phyloP scores from a whole-genome alignment of 176 grass and related monocot genomes.

The Thinopyrum elongatum region DNA sequence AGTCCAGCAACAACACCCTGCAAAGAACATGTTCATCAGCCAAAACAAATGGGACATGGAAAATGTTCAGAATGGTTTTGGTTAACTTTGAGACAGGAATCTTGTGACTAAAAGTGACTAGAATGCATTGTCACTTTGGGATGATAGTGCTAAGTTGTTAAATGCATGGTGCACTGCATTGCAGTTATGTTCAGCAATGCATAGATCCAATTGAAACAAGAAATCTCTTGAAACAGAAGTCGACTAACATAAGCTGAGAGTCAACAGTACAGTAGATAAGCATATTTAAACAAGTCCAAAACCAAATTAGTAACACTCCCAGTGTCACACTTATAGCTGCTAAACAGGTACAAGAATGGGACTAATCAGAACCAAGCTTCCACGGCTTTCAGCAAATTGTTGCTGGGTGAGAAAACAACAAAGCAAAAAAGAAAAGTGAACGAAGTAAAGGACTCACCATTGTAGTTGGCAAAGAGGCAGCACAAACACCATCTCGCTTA shows the following conservation, averaged over 20 bases:
- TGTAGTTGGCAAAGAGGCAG: slow-evolving; percentile 96
- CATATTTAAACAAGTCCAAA: neutral
- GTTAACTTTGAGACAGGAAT: slow-evolving; percentile 17
- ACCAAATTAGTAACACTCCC: neutral
- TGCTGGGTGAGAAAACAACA: neutral
- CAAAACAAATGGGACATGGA: slow-evolving; percentile 2
- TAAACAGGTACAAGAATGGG: neutral
- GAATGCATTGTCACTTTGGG: neutral
- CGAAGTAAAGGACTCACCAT: slow-evolving; percentile 48
- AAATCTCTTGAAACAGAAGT: neutral
- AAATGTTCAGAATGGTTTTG: neutral
- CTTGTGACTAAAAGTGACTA: slow-evolving; percentile 6
- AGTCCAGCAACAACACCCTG: slow-evolving; percentile 97
- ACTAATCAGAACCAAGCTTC: slow-evolving; percentile 10
- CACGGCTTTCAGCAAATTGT: neutral
- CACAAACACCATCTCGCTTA: slow-evolving; percentile 96
- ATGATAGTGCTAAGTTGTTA: neutral
- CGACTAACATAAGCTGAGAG: neutral
- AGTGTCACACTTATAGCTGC: neutral
- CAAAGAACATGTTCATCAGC: slow-evolving; percentile 24
- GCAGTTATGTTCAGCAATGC: neutral
- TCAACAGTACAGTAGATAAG: neutral
- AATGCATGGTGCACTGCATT: neutral
- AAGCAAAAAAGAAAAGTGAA: neutral
- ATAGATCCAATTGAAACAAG: neutral